Evolutionary conservation across 345 rosid genomes (phyloP).

Genomic region (Lumnitzera littorea): DNA sequence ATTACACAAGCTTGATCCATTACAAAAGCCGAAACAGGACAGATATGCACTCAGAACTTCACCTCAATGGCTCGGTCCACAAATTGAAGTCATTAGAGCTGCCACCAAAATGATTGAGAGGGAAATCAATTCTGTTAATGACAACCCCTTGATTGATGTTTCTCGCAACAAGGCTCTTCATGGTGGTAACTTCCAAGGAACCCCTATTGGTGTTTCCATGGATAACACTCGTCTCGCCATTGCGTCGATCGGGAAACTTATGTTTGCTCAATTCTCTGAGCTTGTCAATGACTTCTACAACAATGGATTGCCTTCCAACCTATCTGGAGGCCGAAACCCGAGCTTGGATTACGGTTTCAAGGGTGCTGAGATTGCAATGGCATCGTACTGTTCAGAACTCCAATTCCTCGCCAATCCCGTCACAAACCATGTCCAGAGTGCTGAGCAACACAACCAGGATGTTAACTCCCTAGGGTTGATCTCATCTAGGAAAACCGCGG

Average conservation of each 20-base stretch:
- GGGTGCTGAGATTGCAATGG: slow-evolving; percentile 32
- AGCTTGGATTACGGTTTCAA: slow-evolving; percentile 31
- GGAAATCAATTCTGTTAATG: slow-evolving; percentile 25
- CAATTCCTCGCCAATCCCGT: slow-evolving; percentile 28
- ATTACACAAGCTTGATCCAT: slow-evolving; percentile 20
- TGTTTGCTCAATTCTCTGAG: slow-evolving; percentile 24
- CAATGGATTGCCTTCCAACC: slow-evolving; percentile 29
- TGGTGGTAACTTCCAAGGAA: slow-evolving; percentile 33
- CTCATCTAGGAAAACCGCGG: slow-evolving; percentile 22
- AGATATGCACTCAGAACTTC: slow-evolving; percentile 24
- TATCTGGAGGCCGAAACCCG: slow-evolving; percentile 22
- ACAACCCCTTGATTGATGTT: slow-evolving; percentile 18
- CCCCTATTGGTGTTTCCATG: slow-evolving; percentile 30
- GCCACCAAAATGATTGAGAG: slow-evolving; percentile 24
- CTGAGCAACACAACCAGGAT: slow-evolving; percentile 31
- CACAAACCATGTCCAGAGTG: slow-evolving; percentile 28
- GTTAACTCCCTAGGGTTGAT: slow-evolving; percentile 26
- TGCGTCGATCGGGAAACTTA: slow-evolving; percentile 18
- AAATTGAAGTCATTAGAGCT: slow-evolving; percentile 19
- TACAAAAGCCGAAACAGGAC: slow-evolving; percentile 26
- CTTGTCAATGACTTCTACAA: slow-evolving; percentile 30
- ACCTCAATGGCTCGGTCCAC: slow-evolving; percentile 20
- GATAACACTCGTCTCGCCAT: slow-evolving; percentile 22
- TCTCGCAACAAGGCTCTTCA: slow-evolving; percentile 22
- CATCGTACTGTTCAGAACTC: slow-evolving; percentile 28